A percentile compares a stretch with the other conserved stretches of the same genome.
phyloP scores from a whole-genome alignment of 768 basidiomycete species.

The Russula lepida region DNA sequence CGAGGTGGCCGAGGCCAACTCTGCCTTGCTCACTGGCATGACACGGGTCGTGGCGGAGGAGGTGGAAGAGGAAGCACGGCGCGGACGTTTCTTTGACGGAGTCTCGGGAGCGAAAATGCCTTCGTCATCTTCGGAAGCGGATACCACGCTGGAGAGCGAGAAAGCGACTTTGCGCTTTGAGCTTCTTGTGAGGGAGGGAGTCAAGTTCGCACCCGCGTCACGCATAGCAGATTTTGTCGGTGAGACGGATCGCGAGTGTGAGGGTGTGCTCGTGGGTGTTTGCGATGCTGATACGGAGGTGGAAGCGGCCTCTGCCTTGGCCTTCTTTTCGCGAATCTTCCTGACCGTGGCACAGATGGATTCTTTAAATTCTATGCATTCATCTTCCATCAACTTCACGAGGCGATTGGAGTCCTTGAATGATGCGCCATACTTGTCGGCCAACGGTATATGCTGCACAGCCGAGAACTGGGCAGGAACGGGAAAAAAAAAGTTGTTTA shows the following conservation, averaged over 20 bases:
- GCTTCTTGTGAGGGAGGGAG: background rate
- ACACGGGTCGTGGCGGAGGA: background rate
- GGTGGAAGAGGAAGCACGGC: background rate
- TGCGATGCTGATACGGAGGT: background rate
- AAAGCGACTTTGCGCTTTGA: conserved; percentile 20
- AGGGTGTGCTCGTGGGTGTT: background rate
- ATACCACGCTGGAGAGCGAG: conserved; percentile 1
- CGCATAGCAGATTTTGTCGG: conserved; percentile 19
- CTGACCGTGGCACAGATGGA: background rate
- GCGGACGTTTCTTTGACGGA: conserved; percentile 16
- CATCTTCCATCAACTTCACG: conserved; percentile 5
- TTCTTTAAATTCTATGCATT: conserved; percentile 3
- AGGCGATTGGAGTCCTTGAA: background rate
- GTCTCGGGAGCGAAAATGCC: conserved; percentile 8
- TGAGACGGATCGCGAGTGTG: conserved; percentile 10
- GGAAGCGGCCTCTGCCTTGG: background rate
- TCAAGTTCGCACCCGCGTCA: background rate
- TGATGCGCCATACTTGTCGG: conserved; percentile 1
- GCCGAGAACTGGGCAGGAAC: background rate
- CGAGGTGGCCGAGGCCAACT: background rate
- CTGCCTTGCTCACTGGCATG: conserved; percentile 4
- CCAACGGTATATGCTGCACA: background rate
- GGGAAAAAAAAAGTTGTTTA: background rate
- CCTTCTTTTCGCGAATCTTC: conserved; percentile 10
- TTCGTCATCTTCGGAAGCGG: conserved; percentile 8